Base-by-base conservation (phyloP, 177 flowering plant genomes). In the Vitis hybrid region DNA sequence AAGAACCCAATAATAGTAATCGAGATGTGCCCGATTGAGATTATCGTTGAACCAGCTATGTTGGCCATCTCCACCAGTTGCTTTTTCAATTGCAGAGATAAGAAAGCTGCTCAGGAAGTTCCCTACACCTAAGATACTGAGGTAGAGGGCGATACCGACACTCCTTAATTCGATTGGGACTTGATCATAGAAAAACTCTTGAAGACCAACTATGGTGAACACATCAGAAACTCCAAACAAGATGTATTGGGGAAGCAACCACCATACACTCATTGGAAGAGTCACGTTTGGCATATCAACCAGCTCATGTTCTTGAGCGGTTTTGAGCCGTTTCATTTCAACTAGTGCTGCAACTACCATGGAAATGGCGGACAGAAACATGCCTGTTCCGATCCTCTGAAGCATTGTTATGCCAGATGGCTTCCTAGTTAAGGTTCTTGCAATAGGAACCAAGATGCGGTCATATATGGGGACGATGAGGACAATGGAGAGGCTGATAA, bases 111-210 rank as follows among this genome's bases (percentile, higher is more conserved):
- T 82, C 1, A 84, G 18, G 61, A 80, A 74, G 65, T 64, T 76
- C 56, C 85, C 85, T 11, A 78, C 63, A 1, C 87, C 85, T 9
- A 82, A 69, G 0, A 82, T 71, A 27, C 87, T 78, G 1, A 80
- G 65, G 67, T 76, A 80, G 1, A 80, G 67, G 10, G 87, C 69
- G 8, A 76, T 66, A 11, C 85, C 87, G 10, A 82, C n/a, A 24
- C 83, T 84, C 60, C 65, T 76, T 56, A 84, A 32, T 16, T 73
- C 78, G 11, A 57, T 60, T 11, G 85, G 83, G 11, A 81, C 76
- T 32, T 84, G 83, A 62, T 80, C 80, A 16, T 84, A 84, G 79
- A 81, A 82, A 24, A 84, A 80, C 40, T 84, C 87, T 67, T 84
- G 87, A 61, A 84, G 62, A n/a, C 87, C 87, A 24, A 82, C 82